phyloP scores from a whole-genome alignment of 371 early-diverging fungal species.

The Amoeboaphelidium protococcarum region DNA sequence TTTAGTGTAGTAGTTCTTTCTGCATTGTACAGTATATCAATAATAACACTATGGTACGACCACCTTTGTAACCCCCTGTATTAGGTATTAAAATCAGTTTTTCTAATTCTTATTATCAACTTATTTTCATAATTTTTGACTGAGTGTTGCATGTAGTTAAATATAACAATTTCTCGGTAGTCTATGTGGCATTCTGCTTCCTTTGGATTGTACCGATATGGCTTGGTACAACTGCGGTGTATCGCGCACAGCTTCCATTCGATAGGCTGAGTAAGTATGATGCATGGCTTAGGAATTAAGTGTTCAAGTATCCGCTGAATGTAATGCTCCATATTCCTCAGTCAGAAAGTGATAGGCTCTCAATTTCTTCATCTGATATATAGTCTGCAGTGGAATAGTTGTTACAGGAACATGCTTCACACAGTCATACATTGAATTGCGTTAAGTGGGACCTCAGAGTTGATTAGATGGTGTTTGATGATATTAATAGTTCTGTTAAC shows the following conservation, averaged over 20 bases:
- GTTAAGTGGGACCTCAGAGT: neutral
- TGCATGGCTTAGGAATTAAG: no score
- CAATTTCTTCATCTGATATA: neutral
- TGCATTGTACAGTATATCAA: no score
- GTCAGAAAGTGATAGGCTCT: neutral
- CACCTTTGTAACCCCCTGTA: no score
- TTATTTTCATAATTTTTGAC: no score
- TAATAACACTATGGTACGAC: no score
- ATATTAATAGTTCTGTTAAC: neutral
- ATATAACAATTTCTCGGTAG: no score
- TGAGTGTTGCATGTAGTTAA: no score
- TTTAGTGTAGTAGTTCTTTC: no score
- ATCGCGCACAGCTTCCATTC: neutral
- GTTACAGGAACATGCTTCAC: neutral
- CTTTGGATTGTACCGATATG: no score
- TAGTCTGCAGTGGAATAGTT: neutral
- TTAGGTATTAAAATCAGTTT: no score
- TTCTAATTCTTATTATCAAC: no score
- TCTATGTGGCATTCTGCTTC: no score
- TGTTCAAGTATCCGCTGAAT: neutral
- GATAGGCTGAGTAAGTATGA: neutral
- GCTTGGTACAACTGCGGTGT: neutral
- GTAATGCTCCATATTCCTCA: neutral
- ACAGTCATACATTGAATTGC: neutral
- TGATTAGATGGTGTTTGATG: neutral